These are phyloP conservation scores for Caryopteris hybrid DNA, from an alignment of 305 asterid genomes.

Conservation along the genomic window DNA sequence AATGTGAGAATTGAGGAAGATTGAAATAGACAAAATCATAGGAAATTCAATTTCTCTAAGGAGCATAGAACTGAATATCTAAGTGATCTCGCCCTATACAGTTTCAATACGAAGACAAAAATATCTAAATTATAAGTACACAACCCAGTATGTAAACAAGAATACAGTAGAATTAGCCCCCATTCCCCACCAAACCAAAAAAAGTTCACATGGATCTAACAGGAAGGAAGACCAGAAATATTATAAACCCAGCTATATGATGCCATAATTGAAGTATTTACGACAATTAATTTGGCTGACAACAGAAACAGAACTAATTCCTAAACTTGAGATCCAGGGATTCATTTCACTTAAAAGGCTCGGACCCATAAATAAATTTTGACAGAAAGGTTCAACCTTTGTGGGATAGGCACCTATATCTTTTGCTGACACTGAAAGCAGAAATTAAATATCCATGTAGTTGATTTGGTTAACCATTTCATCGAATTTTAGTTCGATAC, in stretches of 20 bases:
- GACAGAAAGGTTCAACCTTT: neutral
- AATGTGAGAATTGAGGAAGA: neutral
- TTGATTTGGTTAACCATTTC: neutral
- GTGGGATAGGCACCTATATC: neutral
- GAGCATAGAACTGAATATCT: slow-evolving; percentile 2
- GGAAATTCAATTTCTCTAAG: neutral
- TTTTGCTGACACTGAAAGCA: neutral
- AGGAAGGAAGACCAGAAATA: neutral
- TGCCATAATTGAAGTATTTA: neutral
- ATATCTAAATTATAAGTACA: neutral
- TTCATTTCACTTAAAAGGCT: neutral
- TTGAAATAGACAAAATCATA: neutral
- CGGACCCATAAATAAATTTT: neutral
- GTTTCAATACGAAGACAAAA: neutral
- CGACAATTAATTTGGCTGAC: neutral
- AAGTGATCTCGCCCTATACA: neutral
- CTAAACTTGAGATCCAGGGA: neutral
- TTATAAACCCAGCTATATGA: neutral
- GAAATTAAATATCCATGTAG: neutral
- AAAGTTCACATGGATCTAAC: neutral
- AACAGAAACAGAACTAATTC: neutral
- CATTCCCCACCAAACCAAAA: neutral
- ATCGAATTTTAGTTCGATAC: neutral
- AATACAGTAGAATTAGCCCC: neutral
- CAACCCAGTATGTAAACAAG: neutral